Base-by-base conservation (phyloP, 768 basidiomycete species). In the Suillus brevipes region DNA sequence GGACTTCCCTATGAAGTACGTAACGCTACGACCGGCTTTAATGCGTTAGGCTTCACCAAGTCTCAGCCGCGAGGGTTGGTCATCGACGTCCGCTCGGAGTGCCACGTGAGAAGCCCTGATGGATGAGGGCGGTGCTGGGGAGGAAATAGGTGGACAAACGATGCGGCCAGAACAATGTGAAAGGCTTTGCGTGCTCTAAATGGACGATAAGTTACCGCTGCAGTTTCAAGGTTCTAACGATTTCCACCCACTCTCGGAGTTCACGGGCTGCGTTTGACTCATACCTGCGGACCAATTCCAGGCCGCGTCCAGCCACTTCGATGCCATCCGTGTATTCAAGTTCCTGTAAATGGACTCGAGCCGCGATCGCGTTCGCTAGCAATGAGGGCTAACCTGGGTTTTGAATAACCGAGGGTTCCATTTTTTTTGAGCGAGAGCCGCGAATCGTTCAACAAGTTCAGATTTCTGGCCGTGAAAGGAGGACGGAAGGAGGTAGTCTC, bases 391-490 rank as follows among this genome's bases (percentile, higher is more conserved):
- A 70, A 98, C 95, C 83, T 99, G 97, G 66, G 92, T 90, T 78
- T 99, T 99, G 87, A 99, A 99, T 63, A 97, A 79, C 60, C 89
- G 83, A 10, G 96, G 94, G 78, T 97, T 99, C 97, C 97, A 99
- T 43, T 98, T 73, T 78, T 99, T 95, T 77, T 94, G 94, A 2
- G 94, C 89, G 23, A 99, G 84, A 14, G 86, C 83, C 20, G 93
- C 89, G 71, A 99, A 94, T 25, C 97, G 89, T 72, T 88, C 90
- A 50, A 98, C 81, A 62, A 99, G 85, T 74, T 99, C 97, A 8
- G 93, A 81, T 67, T 92, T 87, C 74, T 92, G 93, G 42, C 86
- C 86, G 34, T 80, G 82, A 69, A 89, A 89, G 68, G 86, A 82
- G 37, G 91, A 89, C 61, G 96, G 85, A 61, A 97, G 82, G 58